Base-by-base conservation (phyloP, 1,139 yeast species). In the Insectozyma bohioensis region DNA sequence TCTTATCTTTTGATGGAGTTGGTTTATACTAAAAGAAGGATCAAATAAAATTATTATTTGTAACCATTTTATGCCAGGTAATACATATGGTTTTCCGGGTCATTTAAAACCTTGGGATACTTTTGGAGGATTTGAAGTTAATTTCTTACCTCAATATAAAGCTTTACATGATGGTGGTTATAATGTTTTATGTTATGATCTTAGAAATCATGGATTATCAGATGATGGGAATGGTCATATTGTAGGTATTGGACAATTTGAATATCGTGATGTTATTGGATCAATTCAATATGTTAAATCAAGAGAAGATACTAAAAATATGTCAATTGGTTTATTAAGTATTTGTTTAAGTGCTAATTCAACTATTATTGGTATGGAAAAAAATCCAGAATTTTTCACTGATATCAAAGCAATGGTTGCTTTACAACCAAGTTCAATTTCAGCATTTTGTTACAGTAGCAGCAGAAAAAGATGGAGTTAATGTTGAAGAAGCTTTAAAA, bases 321-420 rank as follows among this genome's bases (percentile, higher is more conserved):
- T 28, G 31, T 15, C 10, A 5, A 13, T 21, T 16, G 26, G 26
- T 5, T 22, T 28, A 13, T 28, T 28, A 22, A 28, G 31, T 23
- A 28, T 28, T 18, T 28, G 31, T 13, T 28, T 28, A 24, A 26
- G 31, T 28, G 26, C 26, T 7, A 28, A 28, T 23, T 28, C 31
- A 4, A 28, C 26, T 11, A 16, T 22, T 16, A 3, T 22, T 22
- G 31, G 26, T 11, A 28, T 16, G 31, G 22, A 22, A 10, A 22
- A 22, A 17, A 18, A 28, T 11, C 26, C 31, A 9, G 31, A 22
- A 10, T 9, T 10, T 18, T 28, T 28, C 11, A 15, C 20, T 6
- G 30, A 28, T 20, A 16, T 28, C 2, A 28, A 28, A 12, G 24
- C 24, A 5, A 20, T 28, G 20, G 30, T 28, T 21, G 30, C 24